phyloP scores from a whole-genome alignment of 2,329 filamentous ascomycete species.

The Cladosporium sp. region DNA sequence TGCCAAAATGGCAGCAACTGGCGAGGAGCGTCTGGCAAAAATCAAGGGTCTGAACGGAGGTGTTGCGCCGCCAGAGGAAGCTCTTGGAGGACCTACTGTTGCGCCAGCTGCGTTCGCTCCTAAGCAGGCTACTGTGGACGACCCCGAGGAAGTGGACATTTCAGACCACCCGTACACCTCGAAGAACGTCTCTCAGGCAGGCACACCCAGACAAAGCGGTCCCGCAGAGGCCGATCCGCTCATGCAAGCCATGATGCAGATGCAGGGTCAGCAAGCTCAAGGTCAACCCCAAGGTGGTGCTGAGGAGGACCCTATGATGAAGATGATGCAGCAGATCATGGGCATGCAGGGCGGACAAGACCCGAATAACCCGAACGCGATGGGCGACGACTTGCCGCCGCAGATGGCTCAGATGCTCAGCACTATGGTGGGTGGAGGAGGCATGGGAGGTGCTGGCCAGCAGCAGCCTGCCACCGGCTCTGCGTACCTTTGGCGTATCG shows the following conservation, averaged over 20 bases:
- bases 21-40: constrained; percentile 64
- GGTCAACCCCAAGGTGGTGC: constrained; percentile 6
- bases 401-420: constrained; percentile 42
- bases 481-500: constrained; percentile 61
- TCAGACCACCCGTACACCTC: constrained; percentile 48
- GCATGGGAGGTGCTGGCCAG: constrained; percentile 26
- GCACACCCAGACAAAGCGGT: constrained; percentile 15
- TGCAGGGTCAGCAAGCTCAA: constrained; percentile 23
- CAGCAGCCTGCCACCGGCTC: constrained; percentile 36
- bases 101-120: constrained; percentile 27
- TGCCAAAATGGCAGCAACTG: constrained; percentile 71
- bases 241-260: constrained; percentile 27
- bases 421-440: constrained; percentile 37
- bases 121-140: constrained; percentile 41
- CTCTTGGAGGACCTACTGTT: constrained; percentile 23
- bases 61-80: constrained; percentile 29
- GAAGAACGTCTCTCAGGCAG: constrained; percentile 17
- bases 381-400: constrained; percentile 37
- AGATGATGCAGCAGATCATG: constrained; percentile 73
- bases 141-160: constrained; percentile 74
- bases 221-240: constrained; percentile 22
- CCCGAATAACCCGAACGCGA: constrained; percentile 27
- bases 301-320: constrained; percentile 63
- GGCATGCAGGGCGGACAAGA: constrained; percentile 34
- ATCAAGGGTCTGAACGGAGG: constrained; percentile 65